A percentile compares a stretch with the other conserved stretches of the same genome.
Evolutionary conservation across 495 filamentous ascomycete species (phyloP).

Genomic region (Chaetomium fimeti): DNA sequence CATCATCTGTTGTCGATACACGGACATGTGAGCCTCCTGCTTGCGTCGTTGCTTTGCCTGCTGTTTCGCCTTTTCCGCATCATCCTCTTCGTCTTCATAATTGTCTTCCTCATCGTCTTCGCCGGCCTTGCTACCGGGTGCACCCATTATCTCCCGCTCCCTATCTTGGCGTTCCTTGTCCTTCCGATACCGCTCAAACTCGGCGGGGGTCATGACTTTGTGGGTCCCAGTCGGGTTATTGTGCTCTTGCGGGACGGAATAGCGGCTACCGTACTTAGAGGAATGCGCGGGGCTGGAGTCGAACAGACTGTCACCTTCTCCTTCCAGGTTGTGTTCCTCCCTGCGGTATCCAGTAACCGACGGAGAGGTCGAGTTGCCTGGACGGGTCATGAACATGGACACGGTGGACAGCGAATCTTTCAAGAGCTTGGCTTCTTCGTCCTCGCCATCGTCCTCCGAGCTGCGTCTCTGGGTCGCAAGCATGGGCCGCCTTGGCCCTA

Average conservation of each 20-base stretch:
- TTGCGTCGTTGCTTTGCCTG: conserved; percentile 75
- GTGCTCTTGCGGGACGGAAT: conserved; percentile 38
- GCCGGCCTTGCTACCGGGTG: conserved; percentile 27
- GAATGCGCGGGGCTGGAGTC: conserved; percentile 55
- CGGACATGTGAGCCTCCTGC: conserved; percentile 85
- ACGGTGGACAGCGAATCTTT: conserved; percentile 59
- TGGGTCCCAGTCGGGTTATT: conserved; percentile 45
- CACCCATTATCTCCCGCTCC: conserved; percentile 52
- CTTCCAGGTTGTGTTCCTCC: conserved; percentile 36
- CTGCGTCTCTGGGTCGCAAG: conserved; percentile 47
- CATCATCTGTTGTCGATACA: conserved; percentile 96
- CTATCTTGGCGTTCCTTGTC: conserved; percentile 77
- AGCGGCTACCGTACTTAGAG: conserved; percentile 52
- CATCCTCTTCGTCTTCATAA: conserved; percentile 81
- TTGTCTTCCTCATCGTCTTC: conserved; percentile 59
- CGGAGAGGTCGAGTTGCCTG: conserved; percentile 11
- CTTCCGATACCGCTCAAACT: conserved; percentile 80
- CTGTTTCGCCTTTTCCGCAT: conserved; percentile 69
- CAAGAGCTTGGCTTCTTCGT: conserved; percentile 68
- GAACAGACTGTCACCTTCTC: conserved; percentile 47
- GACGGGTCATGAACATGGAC: conserved; percentile 42
- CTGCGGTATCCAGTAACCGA: conserved; percentile 39
- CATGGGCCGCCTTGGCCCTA: conserved; percentile 48
- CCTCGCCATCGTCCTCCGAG: conserved; percentile 51
- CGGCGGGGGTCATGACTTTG: conserved; percentile 85